Evolutionary conservation across 1,284 basidiomycete species (phyloP), one percentile per base, ranked within the genome.

Genomic region (Papiliotrema nemorosa): DNA sequence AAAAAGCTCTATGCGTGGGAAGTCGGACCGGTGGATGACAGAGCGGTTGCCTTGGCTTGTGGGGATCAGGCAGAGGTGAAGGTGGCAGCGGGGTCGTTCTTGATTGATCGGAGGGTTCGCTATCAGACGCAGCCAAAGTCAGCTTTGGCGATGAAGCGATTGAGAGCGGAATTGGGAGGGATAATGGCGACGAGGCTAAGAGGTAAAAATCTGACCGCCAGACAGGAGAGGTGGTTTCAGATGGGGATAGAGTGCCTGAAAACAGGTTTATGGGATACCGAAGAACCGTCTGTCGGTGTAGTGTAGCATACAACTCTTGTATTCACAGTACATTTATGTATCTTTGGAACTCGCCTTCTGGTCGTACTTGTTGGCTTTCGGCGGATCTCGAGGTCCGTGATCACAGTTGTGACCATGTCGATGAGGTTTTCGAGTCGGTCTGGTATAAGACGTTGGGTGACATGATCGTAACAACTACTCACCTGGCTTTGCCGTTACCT

Each of bases 1-100:
- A 73, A 70, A 52, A 65, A 64, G 72, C 75, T 97, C 26, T 98
- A 94, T 71, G 92, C 87, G n/a, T 97, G 92, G 90, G 96, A 99
- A 73, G 91, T 88, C 1, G 86, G 88, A 1, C 87, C 91, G 1
- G 83, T 91, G 4, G 87, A 96, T 54, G 90, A 97, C 62, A 76
- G 88, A 26, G 83, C 89, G 1, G 73, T 99, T 41, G 70, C 90
- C 18, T 77, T 97, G 22, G 76, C 97, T 0, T 97, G 93, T 59
- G 94, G 96, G 2, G 96, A 97, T 60, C 47, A 54, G 12, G 79
- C 82, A 13, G 94, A 98, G 57, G 87, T 89, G 76, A 92, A 88
- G 88, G 76, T 89, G 34, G 77, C 84, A 18, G 84, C 90, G 0
- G 80, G 86, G 53, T 82, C 80, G 10, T 78, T 84, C n/a, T 80